Percentiles rank a stretch among this genome's conserved stretches.
Conservation (phyloP, 2,329 filamentous ascomycete species). For the Xylaria hypoxylon region DNA sequence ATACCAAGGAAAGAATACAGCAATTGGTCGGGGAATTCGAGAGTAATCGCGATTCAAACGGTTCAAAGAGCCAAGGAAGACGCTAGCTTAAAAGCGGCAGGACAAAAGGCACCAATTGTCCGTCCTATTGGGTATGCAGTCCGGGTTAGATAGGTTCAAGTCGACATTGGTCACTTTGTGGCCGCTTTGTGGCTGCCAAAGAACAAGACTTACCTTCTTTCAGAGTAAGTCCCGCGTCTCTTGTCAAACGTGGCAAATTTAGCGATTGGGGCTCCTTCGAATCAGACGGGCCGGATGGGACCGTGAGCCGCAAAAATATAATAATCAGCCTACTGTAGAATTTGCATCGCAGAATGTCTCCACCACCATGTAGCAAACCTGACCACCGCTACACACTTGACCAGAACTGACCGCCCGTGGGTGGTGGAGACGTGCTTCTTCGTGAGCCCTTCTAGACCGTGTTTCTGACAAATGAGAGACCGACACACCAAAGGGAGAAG, state of each 20-base stretch:
- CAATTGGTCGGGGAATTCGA: slow-evolving; percentile 10
- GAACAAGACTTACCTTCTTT: slow-evolving; percentile 28
- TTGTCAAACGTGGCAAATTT: slow-evolving; percentile 32
- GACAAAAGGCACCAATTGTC: slow-evolving; percentile 19
- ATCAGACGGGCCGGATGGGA: slow-evolving; percentile 16
- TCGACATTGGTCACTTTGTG: slow-evolving; percentile 6
- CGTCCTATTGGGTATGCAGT: slow-evolving; percentile 31
- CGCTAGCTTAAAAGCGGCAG: slow-evolving; percentile 38
- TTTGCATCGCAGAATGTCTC: slow-evolving; percentile 17
- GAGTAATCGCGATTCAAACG: slow-evolving; percentile 32
- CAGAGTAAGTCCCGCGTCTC: slow-evolving; percentile 22
- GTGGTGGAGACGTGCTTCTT: slow-evolving; percentile 33
- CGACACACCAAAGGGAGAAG: slow-evolving; percentile 38
- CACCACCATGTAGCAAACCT: neutral
- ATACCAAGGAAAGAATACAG: slow-evolving; percentile 6
- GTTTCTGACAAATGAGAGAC: slow-evolving; percentile 47
- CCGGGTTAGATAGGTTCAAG: slow-evolving; percentile 19
- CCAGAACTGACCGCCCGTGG: slow-evolving; percentile 13
- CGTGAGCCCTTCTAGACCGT: slow-evolving; percentile 21
- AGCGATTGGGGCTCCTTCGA: slow-evolving; percentile 17
- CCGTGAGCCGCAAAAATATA: slow-evolving; percentile 28
- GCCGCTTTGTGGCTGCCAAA: slow-evolving; percentile 11
- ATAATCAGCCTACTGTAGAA: slow-evolving; percentile 21
- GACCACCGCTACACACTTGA: neutral
- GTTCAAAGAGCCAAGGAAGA: slow-evolving; percentile 26